Percentiles rank a stretch among this genome's conserved stretches.
phyloP scores from a whole-genome alignment of 2,329 filamentous ascomycete species.

The Colletotrichum nymphaeae region DNA sequence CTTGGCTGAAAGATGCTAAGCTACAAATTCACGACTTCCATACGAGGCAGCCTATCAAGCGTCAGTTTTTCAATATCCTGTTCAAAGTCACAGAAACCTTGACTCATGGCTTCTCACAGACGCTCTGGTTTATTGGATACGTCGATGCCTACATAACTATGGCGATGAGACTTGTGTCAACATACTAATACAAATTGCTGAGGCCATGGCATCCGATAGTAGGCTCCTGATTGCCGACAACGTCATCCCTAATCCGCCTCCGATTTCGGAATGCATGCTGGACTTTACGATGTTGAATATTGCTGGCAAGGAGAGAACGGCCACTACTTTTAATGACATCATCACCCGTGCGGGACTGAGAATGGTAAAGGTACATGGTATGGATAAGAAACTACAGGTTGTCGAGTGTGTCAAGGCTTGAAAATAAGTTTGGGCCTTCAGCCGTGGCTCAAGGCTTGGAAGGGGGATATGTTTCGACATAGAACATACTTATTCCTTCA shows the following conservation, averaged over 20 bases:
- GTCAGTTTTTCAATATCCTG: not conserved
- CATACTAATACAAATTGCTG: slow-evolving; percentile 45
- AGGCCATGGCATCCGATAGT: slow-evolving; percentile 46
- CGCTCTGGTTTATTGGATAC: slow-evolving; percentile 49
- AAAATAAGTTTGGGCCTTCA: not conserved
- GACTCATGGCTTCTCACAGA: slow-evolving; percentile 38
- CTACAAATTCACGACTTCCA: slow-evolving; percentile 36
- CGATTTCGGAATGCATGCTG: slow-evolving; percentile 36
- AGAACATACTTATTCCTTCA: too few relatives aligned
- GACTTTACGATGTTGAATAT: slow-evolving; percentile 46
- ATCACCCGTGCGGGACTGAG: slow-evolving; percentile 40
- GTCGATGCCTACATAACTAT: slow-evolving; percentile 51
- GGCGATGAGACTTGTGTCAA: slow-evolving; percentile 44
- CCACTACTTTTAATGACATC: slow-evolving; percentile 39
- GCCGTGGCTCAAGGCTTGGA: too few relatives aligned
- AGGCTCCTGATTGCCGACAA: slow-evolving; percentile 47
- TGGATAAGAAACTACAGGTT: slow-evolving; percentile 11
- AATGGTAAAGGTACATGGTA: slow-evolving; percentile 39
- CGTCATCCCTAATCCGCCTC: slow-evolving; percentile 42
- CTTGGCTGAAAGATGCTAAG: not conserved
- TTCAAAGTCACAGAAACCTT: not conserved
- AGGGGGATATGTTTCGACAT: too few relatives aligned
- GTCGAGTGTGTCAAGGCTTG: slow-evolving; percentile 18
- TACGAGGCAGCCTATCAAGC: slow-evolving; percentile 36
- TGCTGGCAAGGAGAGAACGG: slow-evolving; percentile 47